phyloP scores from a whole-genome alignment of 2,329 filamentous ascomycete species.

The Aureobasidium sp. region DNA sequence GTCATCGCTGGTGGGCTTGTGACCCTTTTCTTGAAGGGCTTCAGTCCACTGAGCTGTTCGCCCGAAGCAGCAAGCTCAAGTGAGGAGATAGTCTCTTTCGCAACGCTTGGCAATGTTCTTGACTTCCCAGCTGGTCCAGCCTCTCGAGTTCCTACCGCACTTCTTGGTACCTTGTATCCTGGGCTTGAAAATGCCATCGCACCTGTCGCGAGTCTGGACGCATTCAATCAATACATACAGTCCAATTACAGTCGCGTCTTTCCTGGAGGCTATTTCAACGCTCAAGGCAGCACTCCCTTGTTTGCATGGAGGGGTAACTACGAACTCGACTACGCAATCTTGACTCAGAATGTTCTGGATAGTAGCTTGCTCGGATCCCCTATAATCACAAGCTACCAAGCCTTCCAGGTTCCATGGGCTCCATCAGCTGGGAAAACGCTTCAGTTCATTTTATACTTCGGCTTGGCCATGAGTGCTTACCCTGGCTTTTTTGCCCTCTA shows the following conservation, averaged over 20 bases:
- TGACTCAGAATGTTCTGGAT: slow-evolving; percentile 89
- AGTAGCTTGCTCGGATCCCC: slow-evolving; percentile 60
- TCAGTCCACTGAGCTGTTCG: slow-evolving; percentile 43
- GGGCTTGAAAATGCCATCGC: slow-evolving; percentile 32
- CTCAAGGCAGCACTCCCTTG: slow-evolving; percentile 48
- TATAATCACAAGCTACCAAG: slow-evolving; percentile 64
- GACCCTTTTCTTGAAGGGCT: slow-evolving; percentile 62
- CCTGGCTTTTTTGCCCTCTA: slow-evolving; percentile 86
- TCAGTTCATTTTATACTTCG: slow-evolving; percentile 75
- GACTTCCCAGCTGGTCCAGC: slow-evolving; percentile 37
- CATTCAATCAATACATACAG: slow-evolving; percentile 61
- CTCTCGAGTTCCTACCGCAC: slow-evolving; percentile 24
- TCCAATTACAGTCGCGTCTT: slow-evolving; percentile 60
- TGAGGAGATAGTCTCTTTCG: slow-evolving; percentile 18
- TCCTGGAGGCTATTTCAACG: slow-evolving; percentile 71
- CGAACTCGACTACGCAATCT: slow-evolving; percentile 57
- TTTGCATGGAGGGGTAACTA: slow-evolving; percentile 65
- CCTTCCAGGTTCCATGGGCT: slow-evolving; percentile 68
- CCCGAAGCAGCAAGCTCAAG: slow-evolving; percentile 24
- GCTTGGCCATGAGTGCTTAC: slow-evolving; percentile 67
- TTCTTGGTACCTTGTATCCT: slow-evolving; percentile 26
- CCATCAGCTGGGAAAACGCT: slow-evolving; percentile 64
- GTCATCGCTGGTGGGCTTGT: slow-evolving; percentile 73
- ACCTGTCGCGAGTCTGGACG: slow-evolving; percentile 55
- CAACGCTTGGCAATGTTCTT: slow-evolving; percentile 20